Evolutionary conservation across 2,329 filamentous ascomycete species (phyloP).

Genomic region (Sclerotinia trifoliorum): DNA sequence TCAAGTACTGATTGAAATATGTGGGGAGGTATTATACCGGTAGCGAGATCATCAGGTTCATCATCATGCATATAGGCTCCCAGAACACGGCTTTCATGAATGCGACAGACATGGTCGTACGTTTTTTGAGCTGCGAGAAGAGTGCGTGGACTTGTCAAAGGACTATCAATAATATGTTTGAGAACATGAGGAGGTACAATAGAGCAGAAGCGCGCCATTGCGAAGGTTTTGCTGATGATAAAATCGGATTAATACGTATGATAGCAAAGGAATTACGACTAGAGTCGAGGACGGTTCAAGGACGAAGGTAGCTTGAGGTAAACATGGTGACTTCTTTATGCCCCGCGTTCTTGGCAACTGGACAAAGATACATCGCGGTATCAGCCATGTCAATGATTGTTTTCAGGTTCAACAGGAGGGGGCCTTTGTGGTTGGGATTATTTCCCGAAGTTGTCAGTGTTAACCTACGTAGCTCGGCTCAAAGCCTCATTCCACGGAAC

Average conservation of each 20-base stretch:
- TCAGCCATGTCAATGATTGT: not conserved
- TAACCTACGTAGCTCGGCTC: not conserved
- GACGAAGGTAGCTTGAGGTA: not conserved
- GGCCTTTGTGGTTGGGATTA: too few species aligned
- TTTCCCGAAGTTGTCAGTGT: not conserved
- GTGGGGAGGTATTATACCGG: not conserved
- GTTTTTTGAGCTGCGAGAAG: not conserved
- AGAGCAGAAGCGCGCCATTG: slow-evolving; percentile 3
- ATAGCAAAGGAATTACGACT: not conserved
- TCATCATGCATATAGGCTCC: not conserved
- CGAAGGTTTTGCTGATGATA: not conserved
- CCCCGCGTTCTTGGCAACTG: not conserved
- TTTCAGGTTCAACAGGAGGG: not conserved
- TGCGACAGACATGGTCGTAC: not conserved
- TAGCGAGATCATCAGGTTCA: not conserved
- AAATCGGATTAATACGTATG: not conserved
- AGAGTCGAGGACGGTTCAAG: not conserved
- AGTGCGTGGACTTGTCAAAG: not conserved
- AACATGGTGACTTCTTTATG: not conserved
- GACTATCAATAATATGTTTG: slow-evolving; percentile 2
- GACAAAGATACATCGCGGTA: not conserved
- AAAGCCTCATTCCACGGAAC: too few species aligned
- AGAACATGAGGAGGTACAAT: slow-evolving; percentile 13
- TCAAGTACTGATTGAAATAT: not conserved
- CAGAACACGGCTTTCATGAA: not conserved